Conservation (phyloP, 2,329 filamentous ascomycete genomes). For the Hansfordia pulvinata region DNA sequence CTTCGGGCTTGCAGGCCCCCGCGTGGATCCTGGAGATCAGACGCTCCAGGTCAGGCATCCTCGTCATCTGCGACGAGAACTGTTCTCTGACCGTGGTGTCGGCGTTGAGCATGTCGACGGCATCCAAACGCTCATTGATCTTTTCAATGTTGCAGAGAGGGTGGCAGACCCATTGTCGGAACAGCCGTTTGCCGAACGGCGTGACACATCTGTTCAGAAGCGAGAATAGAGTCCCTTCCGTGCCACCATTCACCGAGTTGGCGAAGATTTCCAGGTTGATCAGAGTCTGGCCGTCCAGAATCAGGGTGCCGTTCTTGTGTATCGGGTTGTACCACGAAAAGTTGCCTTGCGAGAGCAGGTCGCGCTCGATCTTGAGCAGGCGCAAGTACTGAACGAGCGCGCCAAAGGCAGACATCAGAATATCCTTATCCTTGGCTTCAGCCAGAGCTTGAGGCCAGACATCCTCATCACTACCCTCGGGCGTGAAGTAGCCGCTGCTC, state of each 20-base stretch:
- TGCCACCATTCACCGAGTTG: conserved; percentile 77
- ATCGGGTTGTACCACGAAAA: conserved; percentile 91
- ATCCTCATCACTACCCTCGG: conserved; percentile 41
- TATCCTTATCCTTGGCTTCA: conserved; percentile 61
- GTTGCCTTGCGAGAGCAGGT: conserved; percentile 77
- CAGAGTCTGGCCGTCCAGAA: conserved; percentile 88
- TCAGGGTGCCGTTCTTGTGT: conserved; percentile 73
- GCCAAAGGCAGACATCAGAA: conserved; percentile 83
- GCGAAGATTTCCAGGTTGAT: conserved; percentile 97
- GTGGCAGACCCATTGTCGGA: conserved; percentile 95
- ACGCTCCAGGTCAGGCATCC: conserved; percentile 87
- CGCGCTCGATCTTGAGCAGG: conserved; percentile 76
- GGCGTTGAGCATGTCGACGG: conserved; percentile 82
- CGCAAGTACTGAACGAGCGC: conserved; percentile 79
- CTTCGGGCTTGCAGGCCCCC: conserved; percentile 74
- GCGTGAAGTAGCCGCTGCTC: conserved; percentile 63
- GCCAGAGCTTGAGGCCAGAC: conserved; percentile 65
- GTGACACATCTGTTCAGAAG: conserved; percentile 91
- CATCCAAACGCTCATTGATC: conserved; percentile 85
- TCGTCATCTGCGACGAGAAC: conserved; percentile 77
- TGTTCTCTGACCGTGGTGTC: conserved; percentile 71
- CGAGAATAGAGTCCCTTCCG: conserved; percentile 77
- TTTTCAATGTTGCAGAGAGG: conserved; percentile 74
- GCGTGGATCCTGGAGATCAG: conserved; percentile 92
- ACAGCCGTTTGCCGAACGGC: conserved; percentile 90